Percentiles rank a stretch among this genome's conserved stretches.
Evolutionary conservation across 306 rosid genomes (phyloP).

Genomic region (Pueraria montana): DNA sequence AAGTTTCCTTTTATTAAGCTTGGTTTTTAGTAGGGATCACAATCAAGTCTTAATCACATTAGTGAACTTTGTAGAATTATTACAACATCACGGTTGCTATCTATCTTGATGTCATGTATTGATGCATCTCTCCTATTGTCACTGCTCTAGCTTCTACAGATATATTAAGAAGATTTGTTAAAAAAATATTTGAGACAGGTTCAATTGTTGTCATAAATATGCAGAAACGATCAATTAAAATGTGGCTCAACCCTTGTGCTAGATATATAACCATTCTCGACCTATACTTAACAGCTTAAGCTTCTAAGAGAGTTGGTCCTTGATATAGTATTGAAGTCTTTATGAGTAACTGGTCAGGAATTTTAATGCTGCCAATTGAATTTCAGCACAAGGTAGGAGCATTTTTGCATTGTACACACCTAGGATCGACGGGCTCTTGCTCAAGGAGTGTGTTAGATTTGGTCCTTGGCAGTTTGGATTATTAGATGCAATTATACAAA

Average conservation of each 20-base stretch:
- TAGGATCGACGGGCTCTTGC: too few relatives aligned
- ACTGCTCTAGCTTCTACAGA: not conserved
- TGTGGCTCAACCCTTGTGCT: not conserved
- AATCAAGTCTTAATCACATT: not conserved
- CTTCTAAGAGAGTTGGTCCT: not conserved
- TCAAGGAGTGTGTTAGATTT: not conserved
- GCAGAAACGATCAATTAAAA: not conserved
- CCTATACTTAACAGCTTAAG: not conserved
- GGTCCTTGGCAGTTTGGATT: not conserved
- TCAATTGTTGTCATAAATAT: not conserved
- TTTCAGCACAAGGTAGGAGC: not conserved
- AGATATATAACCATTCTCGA: not conserved
- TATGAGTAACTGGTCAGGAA: not conserved
- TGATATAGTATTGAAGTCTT: not conserved
- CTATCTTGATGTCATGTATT: slow-evolving; percentile 14
- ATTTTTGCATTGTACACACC: not conserved
- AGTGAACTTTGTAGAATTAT: slow-evolving; percentile 3
- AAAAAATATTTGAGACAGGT: not conserved
- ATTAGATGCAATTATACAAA: not conserved
- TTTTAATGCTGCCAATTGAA: not conserved
- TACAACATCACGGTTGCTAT: not conserved
- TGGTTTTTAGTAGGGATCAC: slow-evolving; percentile 5
- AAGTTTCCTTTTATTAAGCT: slow-evolving; percentile 6
- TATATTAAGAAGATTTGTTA: not conserved
- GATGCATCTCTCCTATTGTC: not conserved